phyloP scores from a whole-genome alignment of 1,284 basidiomycete genomes.

The Limonomyces culmigenus region DNA sequence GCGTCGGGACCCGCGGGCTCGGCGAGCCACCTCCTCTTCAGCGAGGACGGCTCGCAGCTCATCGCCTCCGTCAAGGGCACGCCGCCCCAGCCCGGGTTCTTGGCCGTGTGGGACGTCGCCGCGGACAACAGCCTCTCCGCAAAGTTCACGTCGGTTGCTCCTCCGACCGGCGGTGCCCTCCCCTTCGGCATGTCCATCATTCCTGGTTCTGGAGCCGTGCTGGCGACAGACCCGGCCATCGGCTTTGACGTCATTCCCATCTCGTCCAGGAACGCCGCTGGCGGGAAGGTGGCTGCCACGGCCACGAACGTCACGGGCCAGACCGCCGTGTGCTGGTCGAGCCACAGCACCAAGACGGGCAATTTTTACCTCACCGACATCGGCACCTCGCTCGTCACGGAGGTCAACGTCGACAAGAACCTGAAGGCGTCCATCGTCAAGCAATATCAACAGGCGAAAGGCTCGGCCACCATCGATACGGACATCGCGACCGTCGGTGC shows the following conservation, averaged over 20 bases:
- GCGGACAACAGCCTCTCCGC: conserved; percentile 22
- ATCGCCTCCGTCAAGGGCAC: conserved; percentile 29
- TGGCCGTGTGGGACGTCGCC: conserved; percentile 28
- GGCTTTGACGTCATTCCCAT: conserved; percentile 30
- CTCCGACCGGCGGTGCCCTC: conserved; percentile 20
- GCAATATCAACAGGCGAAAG: conserved; percentile 23
- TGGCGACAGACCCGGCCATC: conserved; percentile 26
- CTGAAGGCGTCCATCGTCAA: conserved; percentile 26
- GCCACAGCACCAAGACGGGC: conserved; percentile 25
- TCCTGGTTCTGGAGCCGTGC: conserved; percentile 25
- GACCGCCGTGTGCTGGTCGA: conserved; percentile 30
- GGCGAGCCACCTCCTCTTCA: conserved; percentile 26
- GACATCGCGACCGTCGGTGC: conserved; percentile 23
- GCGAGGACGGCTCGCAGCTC: conserved; percentile 23
- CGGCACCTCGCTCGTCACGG: conserved; percentile 23
- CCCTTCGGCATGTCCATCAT: conserved; percentile 32
- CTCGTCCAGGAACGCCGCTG: conserved; percentile 5
- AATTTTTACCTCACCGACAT: conserved; percentile 33
- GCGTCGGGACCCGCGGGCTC: conserved; percentile 20
- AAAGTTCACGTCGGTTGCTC: conserved; percentile 19
- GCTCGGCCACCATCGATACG: conserved; percentile 27
- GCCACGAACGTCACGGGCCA: conserved; percentile 22
- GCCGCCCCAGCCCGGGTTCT: conserved; percentile 24
- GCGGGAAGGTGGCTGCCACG: conserved; percentile 5
- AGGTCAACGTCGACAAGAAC: conserved; percentile 26